Percentiles rank a stretch among this genome's conserved stretches.
These are phyloP conservation scores for Tilletia caries DNA, from an alignment of 1,284 basidiomycete genomes.

Conservation along the genomic window DNA sequence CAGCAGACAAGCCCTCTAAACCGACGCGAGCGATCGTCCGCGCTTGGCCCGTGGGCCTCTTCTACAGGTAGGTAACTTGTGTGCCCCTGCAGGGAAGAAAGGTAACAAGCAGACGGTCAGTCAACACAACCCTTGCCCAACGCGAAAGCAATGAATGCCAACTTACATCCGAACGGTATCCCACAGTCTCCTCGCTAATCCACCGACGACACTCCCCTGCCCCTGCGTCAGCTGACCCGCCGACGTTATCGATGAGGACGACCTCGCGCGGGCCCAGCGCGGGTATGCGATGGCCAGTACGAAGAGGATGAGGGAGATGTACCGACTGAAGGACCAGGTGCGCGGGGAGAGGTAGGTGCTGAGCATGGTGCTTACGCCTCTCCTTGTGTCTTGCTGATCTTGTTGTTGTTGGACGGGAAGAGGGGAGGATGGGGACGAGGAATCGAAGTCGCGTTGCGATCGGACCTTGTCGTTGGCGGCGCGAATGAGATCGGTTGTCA, in stretches of 20 bases:
- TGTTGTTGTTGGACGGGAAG: too few relatives aligned
- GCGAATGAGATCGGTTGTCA: not conserved
- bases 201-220: not conserved
- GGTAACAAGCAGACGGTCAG: not conserved
- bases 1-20: too few relatives aligned
- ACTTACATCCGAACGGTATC: not conserved
- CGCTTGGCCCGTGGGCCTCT: too few relatives aligned
- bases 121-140: too few relatives aligned
- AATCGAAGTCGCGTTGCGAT: not conserved
- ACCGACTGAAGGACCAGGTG: not conserved
- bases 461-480: not conserved
- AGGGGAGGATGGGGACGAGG: not conserved
- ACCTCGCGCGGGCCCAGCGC: not conserved
- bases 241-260: not conserved
- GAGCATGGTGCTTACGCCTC: not conserved
- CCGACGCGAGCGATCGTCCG: too few relatives aligned
- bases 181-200: not conserved
- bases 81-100: not conserved
- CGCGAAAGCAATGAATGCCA: too few relatives aligned
- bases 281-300: not conserved
- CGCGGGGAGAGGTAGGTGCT: not conserved
- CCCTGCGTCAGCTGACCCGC: not conserved
- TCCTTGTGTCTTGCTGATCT: too few relatives aligned
- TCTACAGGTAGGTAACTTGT: not conserved
- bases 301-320: not conserved